These are phyloP conservation scores for Ascochyta clinopodiicola DNA, from an alignment of 2,329 filamentous ascomycete species.

Conservation along the genomic window DNA sequence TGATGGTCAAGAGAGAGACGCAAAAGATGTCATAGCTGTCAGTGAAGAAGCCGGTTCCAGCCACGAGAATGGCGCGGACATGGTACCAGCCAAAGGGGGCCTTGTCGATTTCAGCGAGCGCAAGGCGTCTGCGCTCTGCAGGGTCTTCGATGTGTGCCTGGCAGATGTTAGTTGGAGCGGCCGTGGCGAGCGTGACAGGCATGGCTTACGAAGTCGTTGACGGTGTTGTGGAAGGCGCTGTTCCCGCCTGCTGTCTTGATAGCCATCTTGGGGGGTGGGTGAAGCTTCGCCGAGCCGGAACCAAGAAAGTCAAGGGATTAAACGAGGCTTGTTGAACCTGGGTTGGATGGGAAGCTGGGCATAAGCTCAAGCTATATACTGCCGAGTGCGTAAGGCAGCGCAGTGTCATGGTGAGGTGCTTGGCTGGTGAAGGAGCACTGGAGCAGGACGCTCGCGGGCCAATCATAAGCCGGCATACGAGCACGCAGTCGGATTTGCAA, in stretches of 20 bases:
- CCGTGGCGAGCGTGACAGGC: too few relatives aligned
- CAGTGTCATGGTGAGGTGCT: constrained; percentile 4
- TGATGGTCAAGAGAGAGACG: constrained; percentile 57
- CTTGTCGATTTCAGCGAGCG: constrained; percentile 82
- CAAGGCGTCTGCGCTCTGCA: constrained; percentile 79
- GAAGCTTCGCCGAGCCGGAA: constrained; percentile 27
- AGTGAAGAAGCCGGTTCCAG: constrained; percentile 85
- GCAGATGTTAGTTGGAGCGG: neutral
- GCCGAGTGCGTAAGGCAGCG: constrained; percentile 5
- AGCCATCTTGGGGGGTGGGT: constrained; percentile 15
- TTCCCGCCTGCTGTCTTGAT: constrained; percentile 38
- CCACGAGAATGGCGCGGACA: constrained; percentile 76
- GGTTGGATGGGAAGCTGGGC: constrained; percentile 8
- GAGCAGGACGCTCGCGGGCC: neutral
- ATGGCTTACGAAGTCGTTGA: constrained; percentile 67
- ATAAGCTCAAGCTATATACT: constrained; percentile 19
- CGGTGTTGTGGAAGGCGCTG: constrained; percentile 56
- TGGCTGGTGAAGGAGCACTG: constrained; percentile 8
- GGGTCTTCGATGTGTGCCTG: constrained; percentile 66
- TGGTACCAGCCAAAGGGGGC: constrained; percentile 85
- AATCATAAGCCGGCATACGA: constrained; percentile 10
- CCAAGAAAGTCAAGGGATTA: constrained; percentile 23
- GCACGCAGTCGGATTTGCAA: constrained; percentile 16
- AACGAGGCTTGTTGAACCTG: constrained; percentile 18
- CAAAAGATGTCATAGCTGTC: constrained; percentile 74